Evolutionary conservation across 2,329 filamentous ascomycete species (phyloP), one percentile per base, ranked within the genome.

Genomic region (Leptosphaerulina australis): DNA sequence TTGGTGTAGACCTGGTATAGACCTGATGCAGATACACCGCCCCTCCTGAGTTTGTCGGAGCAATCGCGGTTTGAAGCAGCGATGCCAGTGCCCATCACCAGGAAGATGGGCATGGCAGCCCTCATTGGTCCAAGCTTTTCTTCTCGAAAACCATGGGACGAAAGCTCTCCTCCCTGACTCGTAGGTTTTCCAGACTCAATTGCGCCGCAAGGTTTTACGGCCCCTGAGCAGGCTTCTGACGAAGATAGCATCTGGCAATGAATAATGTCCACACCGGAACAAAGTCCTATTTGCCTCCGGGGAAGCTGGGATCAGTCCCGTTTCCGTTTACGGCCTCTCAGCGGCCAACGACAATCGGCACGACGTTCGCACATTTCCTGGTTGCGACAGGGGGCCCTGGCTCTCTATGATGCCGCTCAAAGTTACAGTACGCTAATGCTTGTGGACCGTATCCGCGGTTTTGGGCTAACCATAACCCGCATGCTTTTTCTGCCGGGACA

Each of bases 241-340:
- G 48, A 47, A 49, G 41, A 40, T 26, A 30, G 34, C 21, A 36
- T 41, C 28, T 51, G 41, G 41, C 21, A 21, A 41, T 46, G 48
- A 38, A 45, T 51, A 46, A 44, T 41, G 35, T 39, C 50, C 54
- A 57, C 54, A 56, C 54, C 60, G 60, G 57, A 50, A 56, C 25
- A 20, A 33, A 34, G 58, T 60, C 54, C 53, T 43, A 60, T 64
- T 71, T 67, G 66, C 58, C 62, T 45, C 58, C 67, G 67, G 67
- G 69, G 68, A 69, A 66, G 46, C 38, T 61, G 56, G 57, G 44
- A 53, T 44, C 53, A 39, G 50, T 59, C 59, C 63, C 41, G 64
- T 39, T 52, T 55, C 60, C 62, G 58, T 56, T 60, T 67, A 57
- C 55, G 60, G 60, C 56, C 53, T 57, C 52, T 48, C 45, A 48